Conservation (phyloP, 2,329 filamentous ascomycete species). For the Amauroascus niger region DNA sequence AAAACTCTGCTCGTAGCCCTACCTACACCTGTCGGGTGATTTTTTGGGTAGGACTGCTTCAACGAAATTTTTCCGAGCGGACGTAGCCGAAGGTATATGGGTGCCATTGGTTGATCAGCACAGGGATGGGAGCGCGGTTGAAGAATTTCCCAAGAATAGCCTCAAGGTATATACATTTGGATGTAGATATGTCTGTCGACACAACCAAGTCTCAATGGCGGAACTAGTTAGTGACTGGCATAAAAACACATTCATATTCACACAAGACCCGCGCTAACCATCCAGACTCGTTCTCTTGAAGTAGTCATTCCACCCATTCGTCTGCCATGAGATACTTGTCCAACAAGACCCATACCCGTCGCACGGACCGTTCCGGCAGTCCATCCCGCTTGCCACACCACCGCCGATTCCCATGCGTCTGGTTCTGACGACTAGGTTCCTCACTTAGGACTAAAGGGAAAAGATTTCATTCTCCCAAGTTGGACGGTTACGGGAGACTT, state of each 20-base stretch:
- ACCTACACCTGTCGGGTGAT: background rate
- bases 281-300: background rate
- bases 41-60: background rate
- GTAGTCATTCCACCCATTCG: background rate
- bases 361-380: conserved; percentile 9
- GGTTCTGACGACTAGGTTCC: background rate
- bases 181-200: background rate
- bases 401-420: background rate
- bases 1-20: background rate
- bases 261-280: background rate
- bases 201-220: no score
- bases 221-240: no score
- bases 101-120: background rate
- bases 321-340: background rate
- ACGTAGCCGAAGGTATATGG: background rate
- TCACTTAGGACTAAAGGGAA: background rate
- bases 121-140: background rate
- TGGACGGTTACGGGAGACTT: no score
- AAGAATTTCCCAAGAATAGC: background rate
- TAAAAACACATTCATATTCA: no score
- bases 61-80: background rate
- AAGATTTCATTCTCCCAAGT: background rate
- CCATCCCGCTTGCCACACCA: background rate
- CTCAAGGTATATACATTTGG: background rate
- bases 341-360: background rate